These are phyloP conservation scores for Neospora caninum DNA, from an alignment of 169 alveolate genomes.

Conservation along the genomic window DNA sequence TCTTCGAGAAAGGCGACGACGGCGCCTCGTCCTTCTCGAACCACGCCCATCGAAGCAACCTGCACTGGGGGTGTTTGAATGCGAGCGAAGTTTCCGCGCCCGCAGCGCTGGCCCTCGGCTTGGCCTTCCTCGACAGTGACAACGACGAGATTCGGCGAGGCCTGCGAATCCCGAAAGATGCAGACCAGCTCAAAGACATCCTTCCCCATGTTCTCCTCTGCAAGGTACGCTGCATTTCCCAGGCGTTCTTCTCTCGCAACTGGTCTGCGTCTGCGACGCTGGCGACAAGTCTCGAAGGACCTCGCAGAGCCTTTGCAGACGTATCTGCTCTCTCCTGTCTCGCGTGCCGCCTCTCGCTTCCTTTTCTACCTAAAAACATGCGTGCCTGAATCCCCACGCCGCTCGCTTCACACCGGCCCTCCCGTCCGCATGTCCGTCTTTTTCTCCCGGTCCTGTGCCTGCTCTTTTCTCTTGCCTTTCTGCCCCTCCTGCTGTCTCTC, in stretches of 20 bases:
- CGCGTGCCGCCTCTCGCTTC: too few relatives aligned
- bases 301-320: too few relatives aligned
- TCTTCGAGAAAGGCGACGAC: background rate
- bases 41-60: background rate
- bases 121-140: background rate
- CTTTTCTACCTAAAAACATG: too few relatives aligned
- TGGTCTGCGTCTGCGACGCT: background rate
- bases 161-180: background rate
- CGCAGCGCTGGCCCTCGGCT: background rate
- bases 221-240: background rate
- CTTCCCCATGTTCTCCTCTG: background rate
- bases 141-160: background rate
- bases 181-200: background rate
- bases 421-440: too few relatives aligned
- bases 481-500: too few relatives aligned
- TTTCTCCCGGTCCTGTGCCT: too few relatives aligned
- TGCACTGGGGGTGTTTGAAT: background rate
- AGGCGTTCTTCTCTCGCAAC: background rate
- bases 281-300: too few relatives aligned
- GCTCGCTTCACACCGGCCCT: too few relatives aligned
- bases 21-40: background rate
- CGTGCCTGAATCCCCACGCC: too few relatives aligned
- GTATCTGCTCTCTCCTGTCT: too few relatives aligned
- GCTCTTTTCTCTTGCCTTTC: too few relatives aligned
- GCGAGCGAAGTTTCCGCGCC: background rate